Evolutionary conservation across 306 rosid species (phyloP).

Genomic region (Pyrus pyrifolia): DNA sequence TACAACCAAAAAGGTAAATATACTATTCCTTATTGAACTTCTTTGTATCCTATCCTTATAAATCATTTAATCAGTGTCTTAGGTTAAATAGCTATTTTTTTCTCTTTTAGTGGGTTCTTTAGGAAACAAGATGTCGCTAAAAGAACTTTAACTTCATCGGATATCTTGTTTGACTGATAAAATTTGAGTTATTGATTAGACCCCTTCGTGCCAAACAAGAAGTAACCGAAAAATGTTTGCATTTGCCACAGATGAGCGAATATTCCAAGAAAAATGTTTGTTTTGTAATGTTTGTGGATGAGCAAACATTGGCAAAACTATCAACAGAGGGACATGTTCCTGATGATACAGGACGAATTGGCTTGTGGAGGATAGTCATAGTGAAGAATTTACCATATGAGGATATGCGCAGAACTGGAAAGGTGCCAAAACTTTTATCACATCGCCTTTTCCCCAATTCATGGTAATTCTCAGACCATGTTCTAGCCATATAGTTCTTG

Average conservation of each 20-base stretch:
- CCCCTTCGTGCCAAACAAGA: neutral
- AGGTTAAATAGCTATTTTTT: neutral
- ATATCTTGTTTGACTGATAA: neutral
- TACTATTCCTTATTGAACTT: neutral
- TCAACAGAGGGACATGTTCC: slow-evolving; percentile 68
- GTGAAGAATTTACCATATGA: slow-evolving; percentile 70
- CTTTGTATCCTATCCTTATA: neutral
- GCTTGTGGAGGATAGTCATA: slow-evolving; percentile 71
- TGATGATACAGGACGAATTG: slow-evolving; percentile 58
- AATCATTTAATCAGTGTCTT: neutral
- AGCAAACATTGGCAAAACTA: slow-evolving; percentile 59
- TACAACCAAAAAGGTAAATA: slow-evolving; percentile 62
- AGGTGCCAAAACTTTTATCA: slow-evolving; percentile 90
- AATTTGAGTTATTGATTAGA: neutral
- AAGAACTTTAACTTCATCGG: neutral
- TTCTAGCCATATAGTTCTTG: slow-evolving; percentile 17
- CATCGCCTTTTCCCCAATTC: slow-evolving; percentile 84
- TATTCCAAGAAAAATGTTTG: slow-evolving; percentile 77
- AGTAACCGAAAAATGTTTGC: no score
- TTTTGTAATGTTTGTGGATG: slow-evolving; percentile 87
- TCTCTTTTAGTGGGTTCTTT: neutral
- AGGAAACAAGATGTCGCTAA: neutral
- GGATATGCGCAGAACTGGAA: slow-evolving; percentile 95
- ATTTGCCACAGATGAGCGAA: slow-evolving; percentile 72
- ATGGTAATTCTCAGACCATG: slow-evolving; percentile 47